Evolutionary conservation across 1,139 yeast species (phyloP).

Genomic region (Suhomyces bribrorum): DNA sequence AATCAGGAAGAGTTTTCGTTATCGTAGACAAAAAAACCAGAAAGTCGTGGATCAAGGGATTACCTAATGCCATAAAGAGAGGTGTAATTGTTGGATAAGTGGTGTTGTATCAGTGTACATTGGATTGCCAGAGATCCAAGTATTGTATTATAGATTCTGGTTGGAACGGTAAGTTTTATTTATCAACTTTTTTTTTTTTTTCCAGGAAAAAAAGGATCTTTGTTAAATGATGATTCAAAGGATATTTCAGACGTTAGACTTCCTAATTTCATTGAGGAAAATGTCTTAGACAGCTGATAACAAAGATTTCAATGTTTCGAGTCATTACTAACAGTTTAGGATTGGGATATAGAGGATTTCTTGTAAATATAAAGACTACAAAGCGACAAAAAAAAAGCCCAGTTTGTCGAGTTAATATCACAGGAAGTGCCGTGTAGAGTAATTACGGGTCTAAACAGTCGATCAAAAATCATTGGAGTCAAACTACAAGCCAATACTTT

Average conservation of each 20-base stretch:
- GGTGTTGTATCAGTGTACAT: neutral
- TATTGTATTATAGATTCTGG: conserved; percentile 9
- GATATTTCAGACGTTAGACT: conserved; percentile 35
- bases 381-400: too few species aligned
- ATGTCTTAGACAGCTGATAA: conserved; percentile 29
- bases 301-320: neutral
- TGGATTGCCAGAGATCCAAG: neutral
- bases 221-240: conserved; percentile 29
- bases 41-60: conserved; percentile 81
- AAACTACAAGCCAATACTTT: too few species aligned
- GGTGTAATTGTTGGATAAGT: conserved; percentile 43
- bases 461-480: too few species aligned
- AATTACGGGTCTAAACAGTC: too few species aligned
- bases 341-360: neutral
- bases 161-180: conserved; percentile 17
- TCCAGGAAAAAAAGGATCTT: neutral
- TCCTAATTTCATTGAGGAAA: conserved; percentile 31
- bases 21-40: conserved; percentile 65
- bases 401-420: conserved; percentile 3
- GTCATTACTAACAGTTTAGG: conserved; percentile 1
- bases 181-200: too few species aligned
- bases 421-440: too few species aligned
- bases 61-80: conserved; percentile 68
- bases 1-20: conserved; percentile 82
- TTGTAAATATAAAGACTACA: neutral